These are phyloP conservation scores for Inga leiocalycina DNA, from an alignment of 306 rosid genomes.

Conservation along the genomic window DNA sequence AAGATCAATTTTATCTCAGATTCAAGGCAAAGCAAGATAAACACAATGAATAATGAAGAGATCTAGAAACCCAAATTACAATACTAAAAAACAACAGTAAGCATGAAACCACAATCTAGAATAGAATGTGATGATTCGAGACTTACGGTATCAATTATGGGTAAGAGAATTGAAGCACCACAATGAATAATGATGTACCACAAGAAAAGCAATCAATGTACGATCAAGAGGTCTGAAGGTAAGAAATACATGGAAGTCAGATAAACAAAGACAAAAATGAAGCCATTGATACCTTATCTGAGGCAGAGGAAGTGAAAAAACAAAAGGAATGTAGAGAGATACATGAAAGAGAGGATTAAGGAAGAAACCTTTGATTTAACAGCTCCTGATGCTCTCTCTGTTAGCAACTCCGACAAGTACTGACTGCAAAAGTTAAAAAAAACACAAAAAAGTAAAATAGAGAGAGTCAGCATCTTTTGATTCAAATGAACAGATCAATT, in stretches of 20 bases:
- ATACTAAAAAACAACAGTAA: too few species aligned
- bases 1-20: too few species aligned
- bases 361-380: constrained; percentile 77
- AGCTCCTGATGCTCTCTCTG: constrained; percentile 81
- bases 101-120: too few species aligned
- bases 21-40: too few species aligned
- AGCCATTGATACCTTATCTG: constrained; percentile 50
- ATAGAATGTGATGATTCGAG: too few species aligned
- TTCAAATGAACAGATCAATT: constrained; percentile 43
- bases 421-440: constrained; percentile 44
- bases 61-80: too few species aligned
- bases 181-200: constrained; percentile 13
- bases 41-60: too few species aligned
- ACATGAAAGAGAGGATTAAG: constrained; percentile 32
- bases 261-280: not conserved
- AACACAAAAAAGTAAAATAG: not conserved
- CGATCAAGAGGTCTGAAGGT: constrained; percentile 28
- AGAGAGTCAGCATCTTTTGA: constrained; percentile 8
- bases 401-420: constrained; percentile 85
- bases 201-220: constrained; percentile 34
- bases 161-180: constrained; percentile 15
- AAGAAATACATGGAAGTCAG: not conserved
- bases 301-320: not conserved
- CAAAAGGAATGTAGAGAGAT: constrained; percentile 46
- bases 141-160: not conserved